phyloP scores from a whole-genome alignment of 2,329 filamentous ascomycete genomes.

The Claviceps sp. region DNA sequence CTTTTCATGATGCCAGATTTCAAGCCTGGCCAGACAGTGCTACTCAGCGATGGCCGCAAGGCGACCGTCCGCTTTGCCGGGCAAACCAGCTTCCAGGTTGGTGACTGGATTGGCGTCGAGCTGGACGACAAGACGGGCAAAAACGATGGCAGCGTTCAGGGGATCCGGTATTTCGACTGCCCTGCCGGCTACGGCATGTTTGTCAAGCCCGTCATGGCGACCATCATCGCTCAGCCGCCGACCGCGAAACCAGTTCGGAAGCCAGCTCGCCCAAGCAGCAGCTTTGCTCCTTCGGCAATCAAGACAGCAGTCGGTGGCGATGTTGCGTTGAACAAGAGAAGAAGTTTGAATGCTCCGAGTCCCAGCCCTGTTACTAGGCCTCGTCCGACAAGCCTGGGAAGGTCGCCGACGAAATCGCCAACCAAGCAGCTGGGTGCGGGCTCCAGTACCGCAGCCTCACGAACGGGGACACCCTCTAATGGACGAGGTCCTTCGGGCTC shows the following conservation, averaged over 20 bases:
- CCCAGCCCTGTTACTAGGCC: constrained; percentile 55
- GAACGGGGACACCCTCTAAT: constrained; percentile 52
- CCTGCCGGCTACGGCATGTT: constrained; percentile 70
- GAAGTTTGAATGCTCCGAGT: constrained; percentile 59
- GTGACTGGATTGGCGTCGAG: constrained; percentile 84
- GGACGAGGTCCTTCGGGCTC: constrained; percentile 28
- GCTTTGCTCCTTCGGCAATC: constrained; percentile 28
- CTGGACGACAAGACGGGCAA: constrained; percentile 73
- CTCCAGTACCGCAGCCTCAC: constrained; percentile 44
- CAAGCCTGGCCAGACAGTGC: constrained; percentile 59
- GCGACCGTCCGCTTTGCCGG: constrained; percentile 75
- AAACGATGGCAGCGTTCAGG: constrained; percentile 86
- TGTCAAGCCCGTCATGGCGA: constrained; percentile 58
- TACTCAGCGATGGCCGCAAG: constrained; percentile 63
- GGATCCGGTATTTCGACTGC: constrained; percentile 81
- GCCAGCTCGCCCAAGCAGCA: constrained; percentile 38
- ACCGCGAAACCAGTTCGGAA: constrained; percentile 24
- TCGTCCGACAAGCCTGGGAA: constrained; percentile 41
- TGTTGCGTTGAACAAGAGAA: constrained; percentile 43
- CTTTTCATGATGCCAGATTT: constrained; percentile 40
- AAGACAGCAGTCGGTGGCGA: constrained; percentile 32
- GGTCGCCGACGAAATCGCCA: constrained; percentile 68
- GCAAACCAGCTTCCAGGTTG: constrained; percentile 62
- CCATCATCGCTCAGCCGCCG: constrained; percentile 38
- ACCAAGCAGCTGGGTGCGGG: constrained; percentile 55